These are phyloP conservation scores for Calonectria fujianensis DNA, from an alignment of 2,329 filamentous ascomycete species.

Conservation along the genomic window DNA sequence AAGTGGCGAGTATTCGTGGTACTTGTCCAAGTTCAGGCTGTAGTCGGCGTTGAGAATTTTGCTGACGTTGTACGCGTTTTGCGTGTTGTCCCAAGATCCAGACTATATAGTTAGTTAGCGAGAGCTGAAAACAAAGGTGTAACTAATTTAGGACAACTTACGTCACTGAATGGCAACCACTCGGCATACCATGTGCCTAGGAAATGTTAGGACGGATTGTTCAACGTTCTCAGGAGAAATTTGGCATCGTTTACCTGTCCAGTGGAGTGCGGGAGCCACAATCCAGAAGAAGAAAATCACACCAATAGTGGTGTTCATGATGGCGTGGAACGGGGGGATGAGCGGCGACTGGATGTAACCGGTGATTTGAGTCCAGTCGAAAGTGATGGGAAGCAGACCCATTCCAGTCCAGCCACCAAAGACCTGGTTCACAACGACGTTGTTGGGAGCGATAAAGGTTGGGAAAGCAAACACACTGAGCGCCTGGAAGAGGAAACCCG, in stretches of 20 bases:
- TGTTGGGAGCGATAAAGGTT: conserved; percentile 70
- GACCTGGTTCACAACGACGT: conserved; percentile 71
- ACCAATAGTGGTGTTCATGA: conserved; percentile 74
- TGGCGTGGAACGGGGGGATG: conserved; percentile 76
- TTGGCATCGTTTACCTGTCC: neutral
- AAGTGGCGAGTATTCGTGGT: conserved; percentile 74
- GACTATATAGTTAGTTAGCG: neutral
- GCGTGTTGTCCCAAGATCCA: conserved; percentile 70
- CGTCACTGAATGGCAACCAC: conserved; percentile 66
- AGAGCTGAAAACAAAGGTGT: neutral
- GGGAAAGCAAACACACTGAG: conserved; percentile 36
- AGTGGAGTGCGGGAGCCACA: conserved; percentile 37
- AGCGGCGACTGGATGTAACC: conserved; percentile 75
- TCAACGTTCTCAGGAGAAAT: too few relatives aligned
- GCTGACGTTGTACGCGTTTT: conserved; percentile 72
- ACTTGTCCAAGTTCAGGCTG: conserved; percentile 73
- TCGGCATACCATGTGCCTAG: conserved; percentile 30
- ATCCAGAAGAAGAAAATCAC: conserved; percentile 66
- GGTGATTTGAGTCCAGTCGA: conserved; percentile 67
- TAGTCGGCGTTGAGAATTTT: conserved; percentile 72
- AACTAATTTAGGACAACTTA: conserved; percentile 65
- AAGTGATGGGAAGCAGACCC: conserved; percentile 71
- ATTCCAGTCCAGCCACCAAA: conserved; percentile 73
- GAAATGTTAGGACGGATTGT: neutral
- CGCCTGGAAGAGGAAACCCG: conserved; percentile 59